These are phyloP conservation scores for Massariosphaeria phaeospora DNA, from an alignment of 495 filamentous ascomycete species.

Conservation along the genomic window DNA sequence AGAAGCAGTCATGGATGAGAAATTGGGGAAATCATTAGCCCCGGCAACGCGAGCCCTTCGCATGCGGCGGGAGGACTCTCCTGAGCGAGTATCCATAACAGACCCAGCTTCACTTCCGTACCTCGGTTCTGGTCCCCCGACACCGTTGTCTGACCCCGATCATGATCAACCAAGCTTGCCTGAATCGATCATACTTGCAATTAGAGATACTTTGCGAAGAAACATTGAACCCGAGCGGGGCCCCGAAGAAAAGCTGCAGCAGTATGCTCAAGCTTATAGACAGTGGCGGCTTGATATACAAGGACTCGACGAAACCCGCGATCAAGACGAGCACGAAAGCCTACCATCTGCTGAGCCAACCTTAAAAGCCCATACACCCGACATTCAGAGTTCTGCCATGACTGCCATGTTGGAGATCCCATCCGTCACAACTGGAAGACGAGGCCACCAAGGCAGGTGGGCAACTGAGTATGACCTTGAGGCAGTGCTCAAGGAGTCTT, in stretches of 20 bases:
- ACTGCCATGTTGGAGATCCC: conserved; percentile 13
- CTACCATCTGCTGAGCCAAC: conserved; percentile 44
- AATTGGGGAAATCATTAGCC: conserved; percentile 2
- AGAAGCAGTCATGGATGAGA: conserved; percentile 28
- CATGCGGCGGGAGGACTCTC: conserved; percentile 8
- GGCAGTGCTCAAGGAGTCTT: conserved; percentile 68
- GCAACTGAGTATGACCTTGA: conserved; percentile 66
- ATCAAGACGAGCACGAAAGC: conserved; percentile 48
- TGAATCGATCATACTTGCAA: conserved; percentile 25
- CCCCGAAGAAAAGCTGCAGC: conserved; percentile 40
- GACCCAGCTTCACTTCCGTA: conserved; percentile 38
- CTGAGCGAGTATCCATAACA: conserved; percentile 27
- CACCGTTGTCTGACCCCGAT: conserved; percentile 34
- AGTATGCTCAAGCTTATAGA: conserved; percentile 47
- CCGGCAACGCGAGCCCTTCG: conserved; percentile 10
- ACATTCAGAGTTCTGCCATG: conserved; percentile 31
- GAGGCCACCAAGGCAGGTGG: conserved; percentile 14
- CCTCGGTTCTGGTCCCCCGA: conserved; percentile 35
- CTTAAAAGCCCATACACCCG: conserved; percentile 41
- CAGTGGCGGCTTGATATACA: conserved; percentile 47
- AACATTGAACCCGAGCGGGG: background rate
- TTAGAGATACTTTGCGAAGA: conserved; percentile 13
- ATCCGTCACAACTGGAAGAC: conserved; percentile 6
- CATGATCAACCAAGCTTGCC: conserved; percentile 25
- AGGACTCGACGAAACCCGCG: conserved; percentile 55